Base-by-base conservation (phyloP, 176 grass and related monocot species). In the Urochloa ruziziensis region DNA sequence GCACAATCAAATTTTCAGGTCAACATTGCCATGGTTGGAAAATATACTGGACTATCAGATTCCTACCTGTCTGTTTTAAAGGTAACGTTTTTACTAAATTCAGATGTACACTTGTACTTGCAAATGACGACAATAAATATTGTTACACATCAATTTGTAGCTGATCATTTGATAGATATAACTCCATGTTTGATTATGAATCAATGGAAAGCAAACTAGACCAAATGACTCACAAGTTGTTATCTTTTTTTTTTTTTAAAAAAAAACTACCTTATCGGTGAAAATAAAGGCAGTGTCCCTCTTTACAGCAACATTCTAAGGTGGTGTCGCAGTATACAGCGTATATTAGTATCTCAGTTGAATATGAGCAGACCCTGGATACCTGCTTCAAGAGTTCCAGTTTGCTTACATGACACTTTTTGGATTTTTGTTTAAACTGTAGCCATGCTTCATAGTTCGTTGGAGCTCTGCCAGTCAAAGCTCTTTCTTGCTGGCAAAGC, bases 51-150 rank as follows among this genome's bases (percentile, higher is more conserved):
- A 23, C 80, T 97, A 29, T 94, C 91, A 2, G 94, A 97, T 75
- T 93, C 94, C 37, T 97, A 97, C 53, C 87, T 97, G 16, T 99
- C 96, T 85, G 89, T 99, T 57, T 48, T 78, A 61, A 99, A 96
- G 96, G 96, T 98, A 56, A 87, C 77, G 30, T 89, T 89, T 14
- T 19, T 68, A 58, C 51, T 73, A 73, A 62, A 24, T 74, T 74
- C 29, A 21, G 12, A n/a, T 23, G 9, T 75, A 61, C 68, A 62
- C 46, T 64, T 62, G 60, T 82, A 60, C 68, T 85, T 81, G 29
- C 32, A 77, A 77, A 7, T 60, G 48, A 60, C 12, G 8, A 77
- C 25, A 18, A 30, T 24, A 62, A 62, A 1, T 65, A 82, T 61
- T 75, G 36, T 67, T 84, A 2, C 46, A 67, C 12, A 47, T 36